Evolutionary conservation across 768 basidiomycete genomes (phyloP).

Genomic region (Tylopilus vinaceipallidus): DNA sequence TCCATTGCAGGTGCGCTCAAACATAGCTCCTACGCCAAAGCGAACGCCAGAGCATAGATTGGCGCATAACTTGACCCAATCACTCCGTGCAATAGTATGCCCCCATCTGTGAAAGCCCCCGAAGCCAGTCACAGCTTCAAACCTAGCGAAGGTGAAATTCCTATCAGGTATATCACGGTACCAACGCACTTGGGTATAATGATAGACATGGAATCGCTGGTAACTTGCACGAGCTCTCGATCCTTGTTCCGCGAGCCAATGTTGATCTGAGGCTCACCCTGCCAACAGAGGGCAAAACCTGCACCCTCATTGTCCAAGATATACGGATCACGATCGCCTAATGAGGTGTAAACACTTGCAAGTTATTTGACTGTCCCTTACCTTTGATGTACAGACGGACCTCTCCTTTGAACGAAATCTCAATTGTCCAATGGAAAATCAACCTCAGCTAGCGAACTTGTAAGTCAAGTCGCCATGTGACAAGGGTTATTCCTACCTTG

Average conservation of each 20-base stretch:
- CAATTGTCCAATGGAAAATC: slow-evolving; percentile 80
- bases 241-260: slow-evolving; percentile 72
- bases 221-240: slow-evolving; percentile 78
- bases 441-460: slow-evolving; percentile 54
- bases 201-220: slow-evolving; percentile 76
- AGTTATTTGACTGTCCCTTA: slow-evolving; percentile 26
- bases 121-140: slow-evolving; percentile 13
- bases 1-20: slow-evolving; percentile 77
- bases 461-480: slow-evolving; percentile 4
- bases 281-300: slow-evolving; percentile 86
- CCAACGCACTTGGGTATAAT: slow-evolving; percentile 80
- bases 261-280: slow-evolving; percentile 66
- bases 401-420: slow-evolving; percentile 63
- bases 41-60: slow-evolving; percentile 81
- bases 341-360: slow-evolving; percentile 7
- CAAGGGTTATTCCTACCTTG: slow-evolving; percentile 51
- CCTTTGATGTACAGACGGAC: slow-evolving; percentile 88
- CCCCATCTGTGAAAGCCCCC: slow-evolving; percentile 20
- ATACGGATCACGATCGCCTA: slow-evolving; percentile 85
- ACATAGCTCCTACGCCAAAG: slow-evolving; percentile 79
- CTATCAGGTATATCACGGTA: neutral
- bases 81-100: slow-evolving; percentile 20
- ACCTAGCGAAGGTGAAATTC: slow-evolving; percentile 14
- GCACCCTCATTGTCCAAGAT: slow-evolving; percentile 66
- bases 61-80: slow-evolving; percentile 73